phyloP scores from a whole-genome alignment of 306 rosid species.

The Cucumis melo region DNA sequence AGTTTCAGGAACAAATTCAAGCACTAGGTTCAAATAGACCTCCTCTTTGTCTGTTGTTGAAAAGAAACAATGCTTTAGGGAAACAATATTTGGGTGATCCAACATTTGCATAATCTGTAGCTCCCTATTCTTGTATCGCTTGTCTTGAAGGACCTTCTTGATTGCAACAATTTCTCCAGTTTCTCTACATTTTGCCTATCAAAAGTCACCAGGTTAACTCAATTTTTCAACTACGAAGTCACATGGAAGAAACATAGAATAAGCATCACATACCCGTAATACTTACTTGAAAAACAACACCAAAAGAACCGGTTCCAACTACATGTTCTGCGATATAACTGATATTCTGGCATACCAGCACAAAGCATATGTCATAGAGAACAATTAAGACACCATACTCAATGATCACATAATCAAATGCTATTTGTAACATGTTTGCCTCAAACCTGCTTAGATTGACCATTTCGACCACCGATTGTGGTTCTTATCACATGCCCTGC shows the following conservation, averaged over 20 bases:
- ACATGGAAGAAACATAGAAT: neutral
- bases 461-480: slow-evolving; percentile 66
- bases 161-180: slow-evolving; percentile 97
- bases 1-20: slow-evolving; percentile 92
- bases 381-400: slow-evolving; percentile 1
- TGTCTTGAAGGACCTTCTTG: slow-evolving; percentile 98
- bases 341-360: slow-evolving; percentile 38
- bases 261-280: neutral
- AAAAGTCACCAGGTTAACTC: slow-evolving; percentile 7
- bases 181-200: slow-evolving; percentile 95
- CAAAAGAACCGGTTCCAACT: slow-evolving; percentile 95
- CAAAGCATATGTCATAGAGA: slow-evolving; percentile 8
- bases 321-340: slow-evolving; percentile 87
- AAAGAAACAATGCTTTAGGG: slow-evolving; percentile 80
- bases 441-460: slow-evolving; percentile 82
- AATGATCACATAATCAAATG: neutral
- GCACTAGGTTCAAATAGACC: slow-evolving; percentile 85
- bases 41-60: slow-evolving; percentile 94
- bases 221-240: neutral
- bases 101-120: slow-evolving; percentile 98
- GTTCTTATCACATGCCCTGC: slow-evolving; percentile 88
- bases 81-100: slow-evolving; percentile 93
- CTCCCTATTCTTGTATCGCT: slow-evolving; percentile 96
- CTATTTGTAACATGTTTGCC: neutral
- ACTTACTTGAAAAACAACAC: slow-evolving; percentile 87